These are phyloP conservation scores for Panicum virgatum DNA, from an alignment of 202 grass and related monocot genomes.

Conservation along the genomic window DNA sequence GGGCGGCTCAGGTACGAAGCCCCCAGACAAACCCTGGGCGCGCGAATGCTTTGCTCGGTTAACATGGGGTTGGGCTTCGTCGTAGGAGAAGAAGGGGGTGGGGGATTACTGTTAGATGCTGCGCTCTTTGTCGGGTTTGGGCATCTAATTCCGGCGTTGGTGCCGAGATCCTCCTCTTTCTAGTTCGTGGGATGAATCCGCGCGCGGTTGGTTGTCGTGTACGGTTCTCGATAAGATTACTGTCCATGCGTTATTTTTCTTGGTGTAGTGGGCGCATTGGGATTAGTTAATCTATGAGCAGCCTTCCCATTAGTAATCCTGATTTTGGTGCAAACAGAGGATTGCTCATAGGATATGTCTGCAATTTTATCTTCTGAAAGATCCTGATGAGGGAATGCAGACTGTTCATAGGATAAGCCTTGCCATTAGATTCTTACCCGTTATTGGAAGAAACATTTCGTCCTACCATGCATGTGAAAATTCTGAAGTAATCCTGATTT, in stretches of 20 bases:
- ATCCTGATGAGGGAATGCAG: no score
- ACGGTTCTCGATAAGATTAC: not conserved
- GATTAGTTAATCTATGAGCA: not conserved
- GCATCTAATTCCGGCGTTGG: not conserved
- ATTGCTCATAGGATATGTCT: not conserved
- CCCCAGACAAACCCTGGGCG: not conserved
- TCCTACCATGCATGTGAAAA: not conserved
- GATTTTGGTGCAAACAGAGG: not conserved
- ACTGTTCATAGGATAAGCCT: not conserved
- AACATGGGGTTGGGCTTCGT: not conserved
- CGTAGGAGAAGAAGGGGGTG: not conserved
- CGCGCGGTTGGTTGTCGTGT: not conserved
- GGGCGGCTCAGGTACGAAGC: slow-evolving; percentile 34
- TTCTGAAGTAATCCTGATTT: not conserved
- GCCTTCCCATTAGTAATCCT: not conserved
- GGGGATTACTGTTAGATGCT: not conserved
- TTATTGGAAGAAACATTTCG: not conserved
- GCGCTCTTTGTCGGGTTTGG: slow-evolving; percentile 3
- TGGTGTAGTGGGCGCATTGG: not conserved
- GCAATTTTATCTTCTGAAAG: not conserved
- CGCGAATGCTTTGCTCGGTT: slow-evolving; percentile 10
- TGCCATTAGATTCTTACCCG: not conserved
- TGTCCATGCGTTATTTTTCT: not conserved
- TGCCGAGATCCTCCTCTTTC: not conserved
- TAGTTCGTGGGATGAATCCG: not conserved